Percentiles rank a stretch among this genome's conserved stretches.
These are phyloP conservation scores for Lojkania enalia DNA, from an alignment of 2,329 filamentous ascomycete species.

Conservation along the genomic window DNA sequence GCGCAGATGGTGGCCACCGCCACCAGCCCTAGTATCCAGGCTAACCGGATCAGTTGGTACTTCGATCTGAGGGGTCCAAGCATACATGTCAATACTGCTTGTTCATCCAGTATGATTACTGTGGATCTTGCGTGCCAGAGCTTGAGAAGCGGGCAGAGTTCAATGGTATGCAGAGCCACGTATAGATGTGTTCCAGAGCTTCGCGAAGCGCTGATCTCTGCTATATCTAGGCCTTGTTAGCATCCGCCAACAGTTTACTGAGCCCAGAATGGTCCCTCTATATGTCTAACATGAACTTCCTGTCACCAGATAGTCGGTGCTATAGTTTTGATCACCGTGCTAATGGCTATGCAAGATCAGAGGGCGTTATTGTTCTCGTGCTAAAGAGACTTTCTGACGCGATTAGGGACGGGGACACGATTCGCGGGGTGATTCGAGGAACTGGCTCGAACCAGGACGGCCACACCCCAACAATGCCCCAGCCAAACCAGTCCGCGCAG, in stretches of 20 bases:
- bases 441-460: constrained; percentile 33
- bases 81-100: constrained; percentile 23
- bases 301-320: constrained; percentile 32
- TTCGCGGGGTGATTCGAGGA: constrained; percentile 35
- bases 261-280: constrained; percentile 1
- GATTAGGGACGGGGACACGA: constrained; percentile 36
- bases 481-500: constrained; percentile 50
- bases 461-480: constrained; percentile 28
- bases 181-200: no score
- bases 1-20: constrained; percentile 1
- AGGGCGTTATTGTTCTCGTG: constrained; percentile 54
- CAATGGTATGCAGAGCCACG: constrained; percentile 9
- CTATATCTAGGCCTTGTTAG: background rate
- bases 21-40: constrained; percentile 1
- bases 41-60: constrained; percentile 18
- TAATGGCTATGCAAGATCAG: constrained; percentile 66
- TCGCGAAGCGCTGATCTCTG: no score
- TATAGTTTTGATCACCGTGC: constrained; percentile 55
- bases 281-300: constrained; percentile 19
- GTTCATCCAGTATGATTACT: constrained; percentile 17
- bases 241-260: background rate
- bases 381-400: constrained; percentile 52
- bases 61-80: constrained; percentile 21
- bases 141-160: background rate
- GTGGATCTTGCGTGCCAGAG: constrained; percentile 15